Percentiles rank a stretch among this genome's conserved stretches.
These are phyloP conservation scores for Lentinula detonsa DNA, from an alignment of 768 basidiomycete genomes.

Conservation along the genomic window DNA sequence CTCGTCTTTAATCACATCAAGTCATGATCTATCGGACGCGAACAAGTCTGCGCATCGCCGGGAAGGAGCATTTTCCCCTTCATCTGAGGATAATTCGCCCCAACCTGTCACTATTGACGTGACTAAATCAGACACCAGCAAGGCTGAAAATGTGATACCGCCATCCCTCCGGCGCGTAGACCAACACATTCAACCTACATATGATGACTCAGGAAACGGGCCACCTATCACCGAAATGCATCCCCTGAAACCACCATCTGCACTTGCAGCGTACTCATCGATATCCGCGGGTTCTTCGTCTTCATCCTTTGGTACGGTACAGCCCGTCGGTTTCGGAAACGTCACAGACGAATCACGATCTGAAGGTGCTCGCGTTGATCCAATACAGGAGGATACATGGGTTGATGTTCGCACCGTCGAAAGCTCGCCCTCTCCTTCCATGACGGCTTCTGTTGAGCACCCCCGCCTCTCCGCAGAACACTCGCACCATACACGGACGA, in stretches of 20 bases:
- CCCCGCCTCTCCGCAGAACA: conserved; percentile 14
- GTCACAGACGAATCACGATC: neutral
- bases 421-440: neutral
- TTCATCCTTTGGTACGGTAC: conserved; percentile 18
- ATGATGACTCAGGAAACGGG: neutral
- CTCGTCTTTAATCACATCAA: neutral
- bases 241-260: conserved; percentile 2
- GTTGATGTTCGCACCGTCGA: conserved; percentile 2
- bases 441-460: neutral
- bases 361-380: neutral
- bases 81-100: conserved; percentile 13
- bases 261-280: neutral
- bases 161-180: conserved; percentile 4
- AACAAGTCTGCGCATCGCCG: conserved; percentile 31
- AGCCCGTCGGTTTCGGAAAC: conserved; percentile 13
- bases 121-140: neutral
- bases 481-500: conserved; percentile 1
- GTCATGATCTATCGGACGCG: neutral
- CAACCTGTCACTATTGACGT: neutral
- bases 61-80: conserved; percentile 66
- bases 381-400: conserved; percentile 3
- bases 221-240: neutral
- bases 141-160: neutral
- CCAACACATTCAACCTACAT: neutral
- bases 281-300: conserved; percentile 10